Percentiles rank a stretch among this genome's conserved stretches.
These are phyloP conservation scores for Candida ulmi DNA, from an alignment of 805 yeast species.

Conservation along the genomic window DNA sequence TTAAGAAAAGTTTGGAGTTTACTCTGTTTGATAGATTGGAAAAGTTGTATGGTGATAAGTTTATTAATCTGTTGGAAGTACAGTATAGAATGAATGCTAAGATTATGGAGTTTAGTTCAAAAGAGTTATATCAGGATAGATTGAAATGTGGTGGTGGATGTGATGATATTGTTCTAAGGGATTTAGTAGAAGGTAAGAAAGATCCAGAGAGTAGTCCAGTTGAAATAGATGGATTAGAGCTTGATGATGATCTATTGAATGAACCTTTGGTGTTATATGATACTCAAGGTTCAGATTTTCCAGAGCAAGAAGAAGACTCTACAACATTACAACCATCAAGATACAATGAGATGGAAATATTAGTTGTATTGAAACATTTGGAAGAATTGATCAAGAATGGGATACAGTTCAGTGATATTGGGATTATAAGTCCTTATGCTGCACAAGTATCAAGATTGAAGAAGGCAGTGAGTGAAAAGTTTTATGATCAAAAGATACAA, in stretches of 20 bases:
- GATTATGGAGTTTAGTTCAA: slow-evolving; percentile 77
- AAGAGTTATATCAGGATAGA: slow-evolving; percentile 54
- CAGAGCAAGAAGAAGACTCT: slow-evolving; percentile 46
- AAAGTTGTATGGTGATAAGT: slow-evolving; percentile 36
- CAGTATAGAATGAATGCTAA: slow-evolving; percentile 84
- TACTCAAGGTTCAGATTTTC: slow-evolving; percentile 84
- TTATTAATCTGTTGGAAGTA: slow-evolving; percentile 56
- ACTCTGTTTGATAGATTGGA: slow-evolving; percentile 83
- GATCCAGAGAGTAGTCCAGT: slow-evolving; percentile 35
- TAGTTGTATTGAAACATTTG: slow-evolving; percentile 55
- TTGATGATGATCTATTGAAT: slow-evolving; percentile 46
- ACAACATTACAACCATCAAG: slow-evolving; percentile 44
- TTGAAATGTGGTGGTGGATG: slow-evolving; percentile 62
- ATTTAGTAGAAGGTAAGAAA: slow-evolving; percentile 39
- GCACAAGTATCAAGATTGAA: slow-evolving; percentile 70
- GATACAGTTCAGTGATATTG: slow-evolving; percentile 54
- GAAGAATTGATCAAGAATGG: slow-evolving; percentile 44
- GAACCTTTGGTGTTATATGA: slow-evolving; percentile 76
- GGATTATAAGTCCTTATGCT: slow-evolving; percentile 84
- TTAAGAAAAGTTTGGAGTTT: slow-evolving; percentile 42
- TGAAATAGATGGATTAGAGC: slow-evolving; percentile 1
- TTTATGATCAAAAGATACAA: slow-evolving; percentile 6
- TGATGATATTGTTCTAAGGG: slow-evolving; percentile 42
- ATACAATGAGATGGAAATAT: slow-evolving; percentile 72
- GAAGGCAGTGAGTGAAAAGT: slow-evolving; percentile 1